phyloP scores from a whole-genome alignment of 768 basidiomycete genomes.

The Lepiota brunneoincarnata region DNA sequence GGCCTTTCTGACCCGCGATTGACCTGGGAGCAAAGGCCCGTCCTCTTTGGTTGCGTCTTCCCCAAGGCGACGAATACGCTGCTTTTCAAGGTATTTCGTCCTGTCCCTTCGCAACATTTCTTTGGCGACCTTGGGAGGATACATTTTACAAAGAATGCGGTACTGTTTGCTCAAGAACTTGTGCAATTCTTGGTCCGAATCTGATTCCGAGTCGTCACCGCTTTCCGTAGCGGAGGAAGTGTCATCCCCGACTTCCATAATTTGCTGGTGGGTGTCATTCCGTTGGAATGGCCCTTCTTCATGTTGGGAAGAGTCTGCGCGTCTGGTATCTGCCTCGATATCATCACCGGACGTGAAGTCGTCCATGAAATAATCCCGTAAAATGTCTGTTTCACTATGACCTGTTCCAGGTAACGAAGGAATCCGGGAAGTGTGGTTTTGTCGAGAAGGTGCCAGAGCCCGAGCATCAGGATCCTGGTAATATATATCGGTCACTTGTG shows the following conservation, averaged over 20 bases:
- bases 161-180: not conserved
- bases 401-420: not conserved
- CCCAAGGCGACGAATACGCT: not conserved
- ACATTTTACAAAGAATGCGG: slow-evolving; percentile 10
- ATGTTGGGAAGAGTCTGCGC: not conserved
- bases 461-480: not conserved
- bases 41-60: slow-evolving; percentile 22
- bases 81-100: not conserved
- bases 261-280: not conserved
- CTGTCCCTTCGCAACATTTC: not conserved
- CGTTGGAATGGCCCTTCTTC: not conserved
- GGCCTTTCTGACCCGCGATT: slow-evolving; percentile 40
- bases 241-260: not conserved
- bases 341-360: not conserved
- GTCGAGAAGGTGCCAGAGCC: not conserved
- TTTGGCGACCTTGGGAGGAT: slow-evolving; percentile 7
- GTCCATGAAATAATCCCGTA: slow-evolving; percentile 11
- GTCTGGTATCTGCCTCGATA: not conserved
- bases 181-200: not conserved
- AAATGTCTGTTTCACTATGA: not conserved
- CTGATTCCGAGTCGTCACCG: not conserved
- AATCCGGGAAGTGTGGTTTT: too few species aligned
- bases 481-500: not conserved
- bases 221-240: not conserved
- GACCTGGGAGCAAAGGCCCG: slow-evolving; percentile 47